Evolutionary conservation across 129 eudicot genomes (phyloP).

Genomic region (Chrysanthemum makinoi): DNA sequence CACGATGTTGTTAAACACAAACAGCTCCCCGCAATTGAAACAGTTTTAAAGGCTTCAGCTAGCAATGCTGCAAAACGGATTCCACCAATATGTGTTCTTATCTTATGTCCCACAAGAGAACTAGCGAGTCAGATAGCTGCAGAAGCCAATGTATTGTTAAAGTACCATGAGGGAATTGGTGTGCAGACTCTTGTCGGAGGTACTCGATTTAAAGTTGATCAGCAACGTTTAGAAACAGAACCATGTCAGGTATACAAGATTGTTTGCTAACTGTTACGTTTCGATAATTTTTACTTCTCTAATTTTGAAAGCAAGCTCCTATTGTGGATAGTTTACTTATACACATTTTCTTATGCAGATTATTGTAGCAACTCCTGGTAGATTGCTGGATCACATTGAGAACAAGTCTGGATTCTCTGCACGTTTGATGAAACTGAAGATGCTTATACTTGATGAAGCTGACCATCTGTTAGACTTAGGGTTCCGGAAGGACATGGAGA

Average conservation of each 20-base stretch:
- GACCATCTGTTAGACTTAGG: slow-evolving; percentile 88
- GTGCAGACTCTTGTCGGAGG: slow-evolving; percentile 92
- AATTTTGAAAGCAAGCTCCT: not conserved
- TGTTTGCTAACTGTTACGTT: slow-evolving; percentile 10
- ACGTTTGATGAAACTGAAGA: slow-evolving; percentile 80
- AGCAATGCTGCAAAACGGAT: slow-evolving; percentile 36
- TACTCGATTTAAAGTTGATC: slow-evolving; percentile 88
- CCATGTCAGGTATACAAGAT: slow-evolving; percentile 64
- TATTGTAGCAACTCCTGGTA: slow-evolving; percentile 90
- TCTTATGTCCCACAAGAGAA: slow-evolving; percentile 92
- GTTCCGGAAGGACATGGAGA: slow-evolving; percentile 86
- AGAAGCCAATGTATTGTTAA: slow-evolving; percentile 78
- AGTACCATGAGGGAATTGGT: slow-evolving; percentile 77
- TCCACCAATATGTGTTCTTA: slow-evolving; percentile 72
- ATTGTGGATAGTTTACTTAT: slow-evolving; percentile 6
- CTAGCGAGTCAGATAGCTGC: slow-evolving; percentile 97
- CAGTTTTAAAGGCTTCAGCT: slow-evolving; percentile 77
- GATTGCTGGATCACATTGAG: slow-evolving; percentile 92
- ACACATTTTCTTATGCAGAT: slow-evolving; percentile 48
- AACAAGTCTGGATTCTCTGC: slow-evolving; percentile 72
- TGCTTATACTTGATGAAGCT: slow-evolving; percentile 96
- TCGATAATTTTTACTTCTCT: too few species aligned
- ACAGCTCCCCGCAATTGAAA: slow-evolving; percentile 99
- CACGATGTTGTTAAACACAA: slow-evolving; percentile 57
- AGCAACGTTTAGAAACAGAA: slow-evolving; percentile 71